Base-by-base conservation (phyloP, 2,329 filamentous ascomycete species). In the Microsporum canis region DNA sequence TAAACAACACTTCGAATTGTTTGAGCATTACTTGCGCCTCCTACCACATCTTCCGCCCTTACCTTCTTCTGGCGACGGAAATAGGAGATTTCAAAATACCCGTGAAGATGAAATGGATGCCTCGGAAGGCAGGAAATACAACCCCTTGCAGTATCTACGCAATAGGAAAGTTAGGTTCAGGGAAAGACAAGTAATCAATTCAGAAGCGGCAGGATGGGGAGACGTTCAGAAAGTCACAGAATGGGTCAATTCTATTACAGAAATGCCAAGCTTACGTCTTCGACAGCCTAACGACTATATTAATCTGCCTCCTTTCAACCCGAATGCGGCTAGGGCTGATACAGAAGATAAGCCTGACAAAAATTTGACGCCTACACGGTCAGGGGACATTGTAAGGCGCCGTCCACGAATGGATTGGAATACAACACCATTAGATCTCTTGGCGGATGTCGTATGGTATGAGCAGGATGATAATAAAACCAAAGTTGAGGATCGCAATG, bases 361-460 rank as follows among this genome's bases (percentile, higher is more conserved):
- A 8, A 5, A 12, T 43, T 59, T 61, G 12, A 49, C 41, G 5
- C 63, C 58, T 23, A 62, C 49, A 17, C 74, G 70, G 47, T 75
- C 75, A 17, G 76, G 75, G 10, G 74, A 72, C 55, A 73, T 70
- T 36, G 76, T 78, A 10, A 90, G 90, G 63, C 84, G 85, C 61
- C 83, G 90, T 57, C 86, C 88, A 0, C 84, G 89, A 62, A 84
- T 91, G 29, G 91, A 95, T 69, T 97, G 94, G 94, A 81, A 84
- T 43, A 84, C 91, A 17, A 84, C 88, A 51, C 89, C 92, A 0
- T 86, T 88, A 61, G 91, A 97, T 71, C 81, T 96, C 72, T 78
- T 97, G 55, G 91, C 91, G 3, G 94, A 99, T 76, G 81, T 88
- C 0, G 89, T 91, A 69, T 99, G 94, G 94, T 76, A 95, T 27